Base-by-base conservation (phyloP, 1,139 yeast genomes). In the Yamadazyma kanchanaburiensis region DNA sequence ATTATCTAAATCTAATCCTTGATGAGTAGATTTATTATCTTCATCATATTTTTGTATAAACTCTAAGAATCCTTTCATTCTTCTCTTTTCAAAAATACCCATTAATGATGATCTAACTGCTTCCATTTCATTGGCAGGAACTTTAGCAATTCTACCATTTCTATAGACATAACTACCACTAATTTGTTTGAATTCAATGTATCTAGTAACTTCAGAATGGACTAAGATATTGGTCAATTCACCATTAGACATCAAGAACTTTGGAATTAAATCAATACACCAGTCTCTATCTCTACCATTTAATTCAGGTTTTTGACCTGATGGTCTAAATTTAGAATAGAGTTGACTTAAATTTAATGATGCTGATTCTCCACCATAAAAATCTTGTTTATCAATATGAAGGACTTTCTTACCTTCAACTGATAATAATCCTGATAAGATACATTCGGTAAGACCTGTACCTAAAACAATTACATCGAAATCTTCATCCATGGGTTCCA, bases 261-360 rank as follows among this genome's bases (percentile, higher is more conserved):
- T 91, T 30, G 99, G 99, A 49, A 91, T 88, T 64, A 91, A 71
- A 55, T 91, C 99, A 34, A 91, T 89, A 58, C 94, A 88, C 97
- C 98, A 91, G 58, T 91, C 98, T 44, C 98, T 76, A 53, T 88
- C 96, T 48, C 94, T 77, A 28, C 98, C 98, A 36, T 80, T 74
- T 42, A 77, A 66, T 38, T 80, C 85, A 12, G 94, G 87, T 39
- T 77, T 72, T 46, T 82, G 85, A 24, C 74, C 65, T 6, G 66
- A 43, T 22, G 89, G 89, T 57, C 80, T 80, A 61, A 82, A 82
- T 54, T 82, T 82, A 39, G 67, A 51, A 58, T 80, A 83, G 43
- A 83, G 62, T 58, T 83, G 74, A 28, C 77, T 61, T 40, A 79
- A 65, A 49, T 75, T 77, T 41, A 80, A 64, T 24, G 84, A 77